phyloP scores from a whole-genome alignment of 2,329 filamentous ascomycete species.

The Penicillium olsonii region DNA sequence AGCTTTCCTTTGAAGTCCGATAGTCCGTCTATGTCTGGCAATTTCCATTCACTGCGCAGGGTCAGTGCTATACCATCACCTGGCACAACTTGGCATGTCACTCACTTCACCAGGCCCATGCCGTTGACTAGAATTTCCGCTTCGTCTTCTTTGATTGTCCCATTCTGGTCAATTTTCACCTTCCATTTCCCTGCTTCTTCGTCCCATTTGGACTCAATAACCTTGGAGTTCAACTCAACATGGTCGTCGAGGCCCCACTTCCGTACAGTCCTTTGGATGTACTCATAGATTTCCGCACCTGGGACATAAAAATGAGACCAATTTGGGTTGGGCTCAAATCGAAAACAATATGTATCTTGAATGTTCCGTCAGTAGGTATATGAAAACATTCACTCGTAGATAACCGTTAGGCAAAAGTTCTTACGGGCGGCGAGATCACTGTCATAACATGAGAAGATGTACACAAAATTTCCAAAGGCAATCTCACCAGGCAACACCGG shows the following conservation, averaged over 20 bases:
- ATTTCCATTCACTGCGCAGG: constrained; percentile 12
- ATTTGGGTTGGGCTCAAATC: constrained; percentile 46
- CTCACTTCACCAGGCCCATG: constrained; percentile 21
- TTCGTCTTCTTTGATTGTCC: constrained; percentile 28
- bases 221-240: constrained; percentile 40
- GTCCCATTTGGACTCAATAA: constrained; percentile 43
- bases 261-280: constrained; percentile 40
- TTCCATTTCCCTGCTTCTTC: constrained; percentile 39
- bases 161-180: constrained; percentile 32
- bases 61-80: constrained; percentile 4
- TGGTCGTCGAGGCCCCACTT: constrained; percentile 44
- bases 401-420: background rate
- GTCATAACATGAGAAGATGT: background rate
- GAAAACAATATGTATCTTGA: constrained; percentile 37
- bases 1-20: constrained; percentile 31
- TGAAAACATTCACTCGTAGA: background rate
- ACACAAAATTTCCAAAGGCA: background rate
- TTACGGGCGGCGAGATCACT: constrained; percentile 32
- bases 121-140: constrained; percentile 42
- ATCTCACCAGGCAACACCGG: constrained; percentile 30
- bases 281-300: constrained; percentile 45
- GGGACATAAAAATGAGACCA: constrained; percentile 46
- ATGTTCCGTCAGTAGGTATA: too few relatives aligned
- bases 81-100: background rate
- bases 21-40: constrained; percentile 33